Base-by-base conservation (phyloP, 2,329 filamentous ascomycete genomes). In the Penicillium carneum region DNA sequence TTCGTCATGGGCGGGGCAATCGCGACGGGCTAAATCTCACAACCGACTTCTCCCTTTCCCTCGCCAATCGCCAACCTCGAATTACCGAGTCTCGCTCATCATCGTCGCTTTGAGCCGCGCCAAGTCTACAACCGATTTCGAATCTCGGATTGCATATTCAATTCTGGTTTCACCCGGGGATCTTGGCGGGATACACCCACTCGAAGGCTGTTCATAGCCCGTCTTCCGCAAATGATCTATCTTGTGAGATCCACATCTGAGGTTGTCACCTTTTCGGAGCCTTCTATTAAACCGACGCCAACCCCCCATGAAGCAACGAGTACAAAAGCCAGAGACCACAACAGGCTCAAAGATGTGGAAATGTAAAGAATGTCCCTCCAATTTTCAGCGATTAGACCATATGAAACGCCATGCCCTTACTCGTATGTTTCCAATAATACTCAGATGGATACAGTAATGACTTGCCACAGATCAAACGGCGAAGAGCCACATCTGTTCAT, bases 331-430 rank as follows among this genome's bases (percentile, higher is more conserved):
- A 11, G 31, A 50, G 43, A 42, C 52, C 34, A 39, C 26, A 41
- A 51, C 46, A 49, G 39, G 16, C 1, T 41, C 48, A 26, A 62
- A 56, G 52, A 53, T 36, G n/a, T 72, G 71, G 72, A 66, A 45
- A 36, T 74, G 72, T 57, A 57, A 71, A 45, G 50, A 63, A 26
- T 74, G 72, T 46, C n/a, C 56, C n/a, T 63, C 70, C 1, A 52
- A 43, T 23, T 74, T 74, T 45, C 64, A 67, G 23, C 67, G 72
- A 31, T 36, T 69, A 48, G 69, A 73, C 59, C 71, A 74, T 54
- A 53, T 70, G 46, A 70, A 69, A 57, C 69, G 71, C 14, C 72
- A 74, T 64, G 46, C 45, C 20, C 36, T 58, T 26, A 70, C 68
- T 18, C 72, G 71, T 72, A 69, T 42, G 68, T 66, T 45, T 9